Evolutionary conservation across 2,329 filamentous ascomycete genomes (phyloP).

Genomic region (Aureobasidium leucospermi): DNA sequence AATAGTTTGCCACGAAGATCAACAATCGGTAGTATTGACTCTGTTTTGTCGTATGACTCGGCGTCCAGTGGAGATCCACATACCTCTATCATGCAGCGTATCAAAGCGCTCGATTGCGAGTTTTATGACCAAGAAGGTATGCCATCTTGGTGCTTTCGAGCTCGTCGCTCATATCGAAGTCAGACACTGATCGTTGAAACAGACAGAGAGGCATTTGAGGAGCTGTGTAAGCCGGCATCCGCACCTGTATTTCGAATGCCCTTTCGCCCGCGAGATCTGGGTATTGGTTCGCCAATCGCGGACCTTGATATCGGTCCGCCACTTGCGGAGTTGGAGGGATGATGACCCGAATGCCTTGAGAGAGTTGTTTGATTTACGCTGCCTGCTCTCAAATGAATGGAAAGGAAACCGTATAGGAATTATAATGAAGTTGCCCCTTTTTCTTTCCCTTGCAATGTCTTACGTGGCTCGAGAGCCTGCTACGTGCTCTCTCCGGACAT

Average conservation of each 20-base stretch:
- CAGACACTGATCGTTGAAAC: background rate
- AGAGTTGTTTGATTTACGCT: no score
- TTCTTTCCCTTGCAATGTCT: no score
- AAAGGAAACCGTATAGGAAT: no score
- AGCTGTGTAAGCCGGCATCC: background rate
- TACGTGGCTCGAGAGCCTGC: no score
- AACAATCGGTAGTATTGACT: background rate
- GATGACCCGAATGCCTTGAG: no score
- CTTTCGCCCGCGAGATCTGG: background rate
- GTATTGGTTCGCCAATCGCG: background rate
- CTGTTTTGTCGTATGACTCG: background rate
- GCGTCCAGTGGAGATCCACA: background rate
- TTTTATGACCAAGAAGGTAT: background rate
- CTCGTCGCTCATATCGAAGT: no score
- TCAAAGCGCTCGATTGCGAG: constrained; percentile 1
- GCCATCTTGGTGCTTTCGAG: background rate
- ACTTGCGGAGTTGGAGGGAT: background rate
- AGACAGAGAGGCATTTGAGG: background rate
- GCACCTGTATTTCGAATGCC: background rate
- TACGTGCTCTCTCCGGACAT: no score
- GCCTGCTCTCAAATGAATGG: no score
- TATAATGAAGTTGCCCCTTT: no score
- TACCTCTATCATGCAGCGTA: background rate
- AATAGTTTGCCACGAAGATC: background rate
- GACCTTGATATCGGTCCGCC: background rate